A percentile compares a stretch with the other conserved stretches of the same genome.
These are phyloP conservation scores for Lactarius sanguifluus DNA, from an alignment of 768 basidiomycete genomes.

Conservation along the genomic window DNA sequence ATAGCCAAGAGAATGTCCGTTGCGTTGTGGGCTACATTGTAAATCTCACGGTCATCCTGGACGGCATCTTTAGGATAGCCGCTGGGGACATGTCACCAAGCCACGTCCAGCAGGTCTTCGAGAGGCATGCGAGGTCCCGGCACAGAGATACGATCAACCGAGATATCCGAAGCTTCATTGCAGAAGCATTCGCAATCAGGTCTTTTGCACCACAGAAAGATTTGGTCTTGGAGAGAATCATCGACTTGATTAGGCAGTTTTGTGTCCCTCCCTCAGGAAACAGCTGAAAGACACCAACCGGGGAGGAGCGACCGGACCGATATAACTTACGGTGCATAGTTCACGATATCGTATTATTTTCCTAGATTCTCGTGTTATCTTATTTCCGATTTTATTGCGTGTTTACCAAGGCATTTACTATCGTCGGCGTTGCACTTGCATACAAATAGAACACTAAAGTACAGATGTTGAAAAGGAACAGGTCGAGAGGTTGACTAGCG, in stretches of 20 bases:
- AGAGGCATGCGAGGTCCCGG: background rate
- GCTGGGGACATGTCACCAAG: background rate
- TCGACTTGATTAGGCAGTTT: conserved; percentile 1
- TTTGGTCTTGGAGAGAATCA: conserved; percentile 1
- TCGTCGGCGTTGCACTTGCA: too few species aligned
- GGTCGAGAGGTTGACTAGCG: too few species aligned
- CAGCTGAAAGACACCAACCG: background rate
- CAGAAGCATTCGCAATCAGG: background rate
- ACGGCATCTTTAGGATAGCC: background rate
- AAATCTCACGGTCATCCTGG: conserved; percentile 7
- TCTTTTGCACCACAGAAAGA: background rate
- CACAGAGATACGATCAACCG: background rate
- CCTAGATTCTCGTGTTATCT: too few species aligned
- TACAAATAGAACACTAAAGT: too few species aligned
- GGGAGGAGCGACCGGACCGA: too few species aligned
- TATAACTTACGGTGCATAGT: too few species aligned
- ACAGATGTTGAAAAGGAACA: too few species aligned
- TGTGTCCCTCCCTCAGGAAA: background rate
- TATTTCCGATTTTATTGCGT: too few species aligned
- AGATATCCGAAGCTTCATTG: background rate
- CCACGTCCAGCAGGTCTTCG: background rate
- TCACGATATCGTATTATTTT: too few species aligned
- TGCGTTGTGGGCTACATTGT: conserved; percentile 19
- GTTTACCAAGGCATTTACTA: too few species aligned
- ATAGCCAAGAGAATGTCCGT: conserved; percentile 8